Conservation (phyloP, 2,329 filamentous ascomycete species). For the Talaromyces piceae region DNA sequence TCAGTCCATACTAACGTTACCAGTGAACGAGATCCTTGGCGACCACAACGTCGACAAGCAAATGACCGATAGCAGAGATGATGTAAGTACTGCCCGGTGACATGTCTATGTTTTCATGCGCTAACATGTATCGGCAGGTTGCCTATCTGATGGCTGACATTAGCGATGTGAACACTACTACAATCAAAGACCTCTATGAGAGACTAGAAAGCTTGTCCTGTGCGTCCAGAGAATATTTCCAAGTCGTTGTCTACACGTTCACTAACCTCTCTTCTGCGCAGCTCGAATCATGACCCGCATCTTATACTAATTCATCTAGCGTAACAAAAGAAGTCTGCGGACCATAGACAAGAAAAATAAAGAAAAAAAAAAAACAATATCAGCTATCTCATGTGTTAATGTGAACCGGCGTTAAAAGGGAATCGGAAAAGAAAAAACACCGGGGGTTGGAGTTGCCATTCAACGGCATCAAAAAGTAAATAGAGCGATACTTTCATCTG, state of each 20-base stretch:
- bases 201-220: conserved; percentile 72
- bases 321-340: no score
- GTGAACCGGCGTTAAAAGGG: neutral
- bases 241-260: no score
- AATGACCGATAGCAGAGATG: conserved; percentile 89
- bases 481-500: neutral
- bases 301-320: conserved; percentile 29
- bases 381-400: neutral
- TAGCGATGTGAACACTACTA: conserved; percentile 69
- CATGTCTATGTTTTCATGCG: neutral
- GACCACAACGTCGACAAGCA: conserved; percentile 99
- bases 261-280: conserved; percentile 17
- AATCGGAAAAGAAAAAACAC: no score
- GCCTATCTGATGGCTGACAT: conserved; percentile 98
- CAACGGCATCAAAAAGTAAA: conserved; percentile 4
- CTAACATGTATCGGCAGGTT: conserved; percentile 42
- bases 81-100: conserved; percentile 47
- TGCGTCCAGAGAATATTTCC: conserved; percentile 48
- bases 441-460: conserved; percentile 6
- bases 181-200: conserved; percentile 81
- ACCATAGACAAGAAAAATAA: neutral
- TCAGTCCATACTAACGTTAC: conserved; percentile 15
- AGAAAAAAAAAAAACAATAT: neutral
- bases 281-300: conserved; percentile 42
- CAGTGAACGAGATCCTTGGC: conserved; percentile 87